Conservation (phyloP, 1,284 basidiomycete genomes). For the Chondrostereum purpureum region DNA sequence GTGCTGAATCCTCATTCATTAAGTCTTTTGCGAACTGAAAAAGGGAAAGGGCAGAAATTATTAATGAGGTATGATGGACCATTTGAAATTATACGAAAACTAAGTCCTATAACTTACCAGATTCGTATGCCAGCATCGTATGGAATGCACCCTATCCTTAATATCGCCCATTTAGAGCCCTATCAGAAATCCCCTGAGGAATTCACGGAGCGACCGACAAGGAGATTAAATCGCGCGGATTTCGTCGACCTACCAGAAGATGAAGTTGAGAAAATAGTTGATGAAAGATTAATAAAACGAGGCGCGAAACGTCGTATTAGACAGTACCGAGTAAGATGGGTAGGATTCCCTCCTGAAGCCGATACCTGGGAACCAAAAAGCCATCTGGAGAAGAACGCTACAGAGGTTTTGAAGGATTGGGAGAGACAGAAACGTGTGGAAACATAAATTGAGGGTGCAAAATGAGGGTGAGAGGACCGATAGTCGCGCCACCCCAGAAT, state of each 20-base stretch:
- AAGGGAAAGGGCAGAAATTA: background rate
- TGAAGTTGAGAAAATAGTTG: constrained; percentile 8
- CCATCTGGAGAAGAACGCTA: background rate
- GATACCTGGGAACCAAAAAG: background rate
- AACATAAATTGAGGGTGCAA: too few species aligned
- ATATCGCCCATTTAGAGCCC: too few species aligned
- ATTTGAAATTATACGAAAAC: background rate
- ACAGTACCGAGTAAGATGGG: constrained; percentile 9
- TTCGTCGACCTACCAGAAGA: too few species aligned
- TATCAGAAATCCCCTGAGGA: background rate
- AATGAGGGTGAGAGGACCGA: too few species aligned
- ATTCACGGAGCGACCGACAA: background rate
- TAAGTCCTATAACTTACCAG: background rate
- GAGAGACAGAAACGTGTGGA: too few species aligned
- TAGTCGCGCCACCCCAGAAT: too few species aligned
- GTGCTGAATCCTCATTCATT: too few species aligned
- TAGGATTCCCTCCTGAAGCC: too few species aligned
- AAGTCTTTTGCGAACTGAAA: too few species aligned
- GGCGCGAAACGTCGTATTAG: background rate
- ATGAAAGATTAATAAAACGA: constrained; percentile 7
- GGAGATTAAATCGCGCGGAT: background rate
- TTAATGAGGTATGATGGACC: constrained; percentile 1
- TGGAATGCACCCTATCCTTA: too few species aligned
- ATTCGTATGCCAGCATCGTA: too few species aligned
- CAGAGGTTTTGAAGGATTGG: constrained; percentile 5